Evolutionary conservation across 208 protist genomes (phyloP), one percentile per base, ranked within the genome.

Genomic region (Leishmania lainsoni): DNA sequence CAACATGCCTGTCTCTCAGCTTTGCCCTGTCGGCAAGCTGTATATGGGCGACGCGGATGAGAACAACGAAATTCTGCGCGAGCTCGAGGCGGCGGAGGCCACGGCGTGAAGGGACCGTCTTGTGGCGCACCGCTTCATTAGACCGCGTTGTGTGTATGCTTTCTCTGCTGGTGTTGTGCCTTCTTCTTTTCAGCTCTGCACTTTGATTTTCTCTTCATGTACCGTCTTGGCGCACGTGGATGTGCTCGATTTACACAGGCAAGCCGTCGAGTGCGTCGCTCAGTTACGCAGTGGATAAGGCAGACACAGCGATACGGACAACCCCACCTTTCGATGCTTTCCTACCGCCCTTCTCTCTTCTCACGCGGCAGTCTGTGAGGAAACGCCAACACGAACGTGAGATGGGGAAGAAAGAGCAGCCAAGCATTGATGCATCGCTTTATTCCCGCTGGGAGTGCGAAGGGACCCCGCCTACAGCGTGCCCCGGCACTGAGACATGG

Each of bases 1-100:
- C 86, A 96, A 95, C 80, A 94, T 95, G 92, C 91, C 92, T 3
- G 94, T 96, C 12, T 95, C 92, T 42, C 94, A 97, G 87, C 86
- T 97, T 49, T 97, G 94, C 87, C 94, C 94, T 45, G 94, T 97
- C 16, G 94, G 94, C 8, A 92, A 86, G 45, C 79, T 97, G 12
- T 94, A 90, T 88, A 75, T 97, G 48, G 92, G 87, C 32, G 94
- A 97, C 59, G 91, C 91, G 39, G 94, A 97, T 6, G 94, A 97
- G 85, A 95, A 96, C 87, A 96, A 97, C 76, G 79, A 83, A 1
- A 90, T 93, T 70, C 69, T 90, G 45, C 75, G 79, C 39, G 90
- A 94, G 76, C 76, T 97, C 63, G 89, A 94, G 81, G 87, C 66
- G 2, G 84, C 66, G 16, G 79, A 80, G 66, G 83, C 71, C 1